These are phyloP conservation scores for Sclerotinia sclerotiorum DNA, from an alignment of 2,329 filamentous ascomycete species.

Conservation along the genomic window DNA sequence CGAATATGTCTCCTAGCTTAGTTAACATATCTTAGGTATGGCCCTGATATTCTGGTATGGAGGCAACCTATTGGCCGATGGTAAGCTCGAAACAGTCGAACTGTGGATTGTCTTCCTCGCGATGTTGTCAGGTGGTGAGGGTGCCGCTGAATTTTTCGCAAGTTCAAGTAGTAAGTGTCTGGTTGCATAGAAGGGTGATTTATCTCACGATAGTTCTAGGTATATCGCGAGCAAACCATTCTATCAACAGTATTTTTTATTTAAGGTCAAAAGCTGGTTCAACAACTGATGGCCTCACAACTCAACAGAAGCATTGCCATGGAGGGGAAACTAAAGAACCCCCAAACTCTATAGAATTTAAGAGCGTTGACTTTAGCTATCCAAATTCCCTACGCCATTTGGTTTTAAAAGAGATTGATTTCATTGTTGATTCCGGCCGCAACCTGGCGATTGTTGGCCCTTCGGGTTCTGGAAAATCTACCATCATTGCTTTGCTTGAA, in stretches of 20 bases:
- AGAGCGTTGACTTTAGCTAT: conserved; percentile 8
- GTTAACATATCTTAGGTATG: conserved; percentile 50
- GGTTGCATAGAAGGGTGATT: conserved; percentile 55
- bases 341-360: background rate
- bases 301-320: background rate
- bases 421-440: conserved; percentile 72
- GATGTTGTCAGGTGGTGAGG: conserved; percentile 85
- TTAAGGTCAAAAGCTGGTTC: background rate
- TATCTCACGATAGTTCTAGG: background rate
- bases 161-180: conserved; percentile 54
- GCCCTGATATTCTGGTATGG: conserved; percentile 90
- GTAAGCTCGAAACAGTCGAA: conserved; percentile 72
- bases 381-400: background rate
- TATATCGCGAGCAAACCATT: conserved; percentile 1
- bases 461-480: conserved; percentile 45
- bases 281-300: background rate
- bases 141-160: conserved; percentile 80
- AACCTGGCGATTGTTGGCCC: conserved; percentile 74
- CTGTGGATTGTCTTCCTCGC: conserved; percentile 88
- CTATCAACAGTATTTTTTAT: background rate
- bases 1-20: conserved; percentile 39
- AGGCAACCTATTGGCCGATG: conserved; percentile 67
- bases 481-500: conserved; percentile 74
- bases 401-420: conserved; percentile 64
- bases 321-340: background rate